phyloP scores from a whole-genome alignment of 1,284 basidiomycete species.

The Ganoderma lucidum region DNA sequence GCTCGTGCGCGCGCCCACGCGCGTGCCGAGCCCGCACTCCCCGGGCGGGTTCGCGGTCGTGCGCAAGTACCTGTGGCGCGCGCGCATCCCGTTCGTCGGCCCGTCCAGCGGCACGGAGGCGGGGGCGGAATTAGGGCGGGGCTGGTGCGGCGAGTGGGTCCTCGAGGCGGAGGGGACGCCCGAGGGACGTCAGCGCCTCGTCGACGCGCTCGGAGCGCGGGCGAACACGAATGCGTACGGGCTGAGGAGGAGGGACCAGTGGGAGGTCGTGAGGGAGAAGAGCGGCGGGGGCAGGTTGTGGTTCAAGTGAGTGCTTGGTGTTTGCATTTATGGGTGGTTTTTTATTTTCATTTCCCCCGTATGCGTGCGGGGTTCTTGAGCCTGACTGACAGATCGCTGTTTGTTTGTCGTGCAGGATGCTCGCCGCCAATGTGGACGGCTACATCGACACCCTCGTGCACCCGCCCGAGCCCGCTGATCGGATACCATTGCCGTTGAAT shows the following conservation, averaged over 20 bases:
- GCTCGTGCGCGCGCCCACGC: conserved; percentile 51
- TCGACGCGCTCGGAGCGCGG: conserved; percentile 50
- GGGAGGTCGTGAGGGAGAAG: conserved; percentile 71
- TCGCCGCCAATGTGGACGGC: conserved; percentile 30
- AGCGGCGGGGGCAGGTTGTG: conserved; percentile 65
- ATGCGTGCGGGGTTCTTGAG: background rate
- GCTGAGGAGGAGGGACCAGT: conserved; percentile 47
- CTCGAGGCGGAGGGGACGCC: conserved; percentile 77
- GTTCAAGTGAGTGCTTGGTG: conserved; percentile 58
- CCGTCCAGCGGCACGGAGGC: conserved; percentile 39
- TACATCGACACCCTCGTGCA: conserved; percentile 33
- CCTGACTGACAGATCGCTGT: conserved; percentile 8
- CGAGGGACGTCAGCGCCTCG: conserved; percentile 64
- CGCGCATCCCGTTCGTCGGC: conserved; percentile 54
- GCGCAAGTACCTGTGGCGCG: conserved; percentile 69
- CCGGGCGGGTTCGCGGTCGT: conserved; percentile 62
- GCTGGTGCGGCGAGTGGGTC: conserved; percentile 80
- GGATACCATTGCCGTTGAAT: conserved; percentile 10
- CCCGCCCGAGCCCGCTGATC: conserved; percentile 29
- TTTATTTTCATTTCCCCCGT: background rate
- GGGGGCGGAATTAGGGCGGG: conserved; percentile 59
- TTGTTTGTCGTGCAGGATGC: conserved; percentile 17
- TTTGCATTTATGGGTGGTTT: background rate
- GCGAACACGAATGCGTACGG: conserved; percentile 35
- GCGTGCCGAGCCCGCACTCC: conserved; percentile 64